phyloP scores from a whole-genome alignment of 331 rosid species.

The Acacia concinna region DNA sequence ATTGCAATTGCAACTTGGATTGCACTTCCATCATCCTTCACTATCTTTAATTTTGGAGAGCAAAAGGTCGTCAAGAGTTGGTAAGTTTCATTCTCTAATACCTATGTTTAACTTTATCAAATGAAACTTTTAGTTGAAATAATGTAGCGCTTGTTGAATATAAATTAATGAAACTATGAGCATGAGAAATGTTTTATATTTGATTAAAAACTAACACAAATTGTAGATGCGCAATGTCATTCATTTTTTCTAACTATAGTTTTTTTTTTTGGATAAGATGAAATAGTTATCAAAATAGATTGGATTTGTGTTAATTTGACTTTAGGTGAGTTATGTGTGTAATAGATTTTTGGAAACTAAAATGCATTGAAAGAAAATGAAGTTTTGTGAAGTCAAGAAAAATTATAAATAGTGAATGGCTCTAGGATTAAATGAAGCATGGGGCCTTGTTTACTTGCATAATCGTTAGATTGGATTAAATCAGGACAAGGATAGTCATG shows the following conservation, averaged over 20 bases:
- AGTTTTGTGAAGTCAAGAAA: not conserved
- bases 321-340: not conserved
- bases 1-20: conserved; percentile 57
- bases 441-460: not conserved
- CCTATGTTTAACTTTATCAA: not conserved
- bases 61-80: conserved; percentile 65
- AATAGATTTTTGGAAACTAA: not conserved
- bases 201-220: not conserved
- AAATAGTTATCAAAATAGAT: not conserved
- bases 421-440: not conserved
- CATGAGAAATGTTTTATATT: not conserved
- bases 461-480: not conserved
- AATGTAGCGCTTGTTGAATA: not conserved
- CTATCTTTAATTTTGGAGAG: conserved; percentile 62
- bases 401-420: not conserved
- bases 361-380: not conserved
- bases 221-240: not conserved
- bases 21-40: conserved; percentile 63
- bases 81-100: conserved; percentile 30
- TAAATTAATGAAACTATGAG: not conserved
- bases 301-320: not conserved
- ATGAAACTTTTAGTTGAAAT: not conserved
- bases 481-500: not conserved
- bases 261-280: not conserved
- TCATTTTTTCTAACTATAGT: not conserved